Conservation (phyloP, 352 stramenopile genomes). For the Elongisporangium undulatum region DNA sequence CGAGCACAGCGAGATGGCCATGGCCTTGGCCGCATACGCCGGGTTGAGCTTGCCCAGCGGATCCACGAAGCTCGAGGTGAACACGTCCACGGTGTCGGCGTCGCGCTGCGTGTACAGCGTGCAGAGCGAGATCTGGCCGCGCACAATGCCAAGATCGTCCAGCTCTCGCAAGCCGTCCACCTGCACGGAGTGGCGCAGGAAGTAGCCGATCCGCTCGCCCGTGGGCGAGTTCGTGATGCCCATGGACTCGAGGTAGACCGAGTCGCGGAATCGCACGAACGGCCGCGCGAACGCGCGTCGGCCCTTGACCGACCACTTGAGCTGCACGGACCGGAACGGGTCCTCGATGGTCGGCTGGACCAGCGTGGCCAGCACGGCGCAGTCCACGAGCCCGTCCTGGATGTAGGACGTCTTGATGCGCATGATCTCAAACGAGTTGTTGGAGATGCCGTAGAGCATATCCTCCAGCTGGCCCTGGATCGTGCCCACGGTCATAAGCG, state of each 20-base stretch:
- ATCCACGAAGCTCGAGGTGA: slow-evolving; percentile 21
- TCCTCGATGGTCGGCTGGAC: slow-evolving; percentile 18
- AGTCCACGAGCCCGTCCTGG: slow-evolving; percentile 24
- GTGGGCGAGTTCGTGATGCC: slow-evolving; percentile 14
- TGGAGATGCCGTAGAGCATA: slow-evolving; percentile 13
- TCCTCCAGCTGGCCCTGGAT: slow-evolving; percentile 12
- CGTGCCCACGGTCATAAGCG: slow-evolving; percentile 16
- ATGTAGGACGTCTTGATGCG: slow-evolving; percentile 28
- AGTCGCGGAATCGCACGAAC: slow-evolving; percentile 28
- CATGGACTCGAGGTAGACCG: slow-evolving; percentile 29
- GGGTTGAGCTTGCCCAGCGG: slow-evolving; percentile 11
- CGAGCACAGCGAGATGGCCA: background rate
- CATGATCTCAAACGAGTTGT: slow-evolving; percentile 14
- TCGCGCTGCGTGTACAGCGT: slow-evolving; percentile 16
- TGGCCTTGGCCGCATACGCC: slow-evolving; percentile 12
- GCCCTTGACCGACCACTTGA: slow-evolving; percentile 16
- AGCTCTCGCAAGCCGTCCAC: slow-evolving; percentile 26
- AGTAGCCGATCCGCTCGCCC: slow-evolving; percentile 27
- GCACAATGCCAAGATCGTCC: slow-evolving; percentile 17
- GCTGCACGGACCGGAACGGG: slow-evolving; percentile 23
- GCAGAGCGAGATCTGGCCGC: slow-evolving; percentile 33
- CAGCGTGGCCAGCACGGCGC: slow-evolving; percentile 24
- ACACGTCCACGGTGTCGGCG: slow-evolving; percentile 21
- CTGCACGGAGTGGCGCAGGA: slow-evolving; percentile 24
- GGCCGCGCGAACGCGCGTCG: background rate